Evolutionary conservation across 1,139 yeast species (phyloP), one percentile per base, ranked within the genome.

Genomic region (Geotrichum australiense): DNA sequence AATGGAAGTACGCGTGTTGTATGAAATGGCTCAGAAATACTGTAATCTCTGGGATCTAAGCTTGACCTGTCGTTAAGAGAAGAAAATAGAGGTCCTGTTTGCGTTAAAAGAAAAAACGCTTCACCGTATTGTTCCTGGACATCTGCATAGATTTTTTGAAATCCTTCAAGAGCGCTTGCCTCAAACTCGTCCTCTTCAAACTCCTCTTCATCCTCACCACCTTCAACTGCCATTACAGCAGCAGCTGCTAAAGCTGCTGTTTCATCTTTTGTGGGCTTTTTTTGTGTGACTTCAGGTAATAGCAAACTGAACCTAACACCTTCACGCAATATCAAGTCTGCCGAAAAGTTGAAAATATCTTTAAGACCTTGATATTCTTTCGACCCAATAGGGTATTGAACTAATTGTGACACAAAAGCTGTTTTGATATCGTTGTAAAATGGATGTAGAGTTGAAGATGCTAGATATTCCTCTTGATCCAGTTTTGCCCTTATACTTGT

Each of bases 391-490:
- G 71, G 69, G 43, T 69, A 64, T 39, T 67, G 62, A 27, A 67
- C 65, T 18, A 82, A 68, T 26, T 70, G 64, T 20, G 71, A 57
- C 7, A 77, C 72, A 32, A 80, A 68, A 0, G 82, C 80, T 14
- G 80, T 64, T 53, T 77, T 82, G 46, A 89, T 60, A 59, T 89
- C 97, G 55, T 82, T 91, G 55, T 73, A 85, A 11, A 86, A 47
- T 11, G 48, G 41, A 28, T 47, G 47, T 35, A 36, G 37, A 36
- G 37, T 44, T 21, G 25, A 30, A n/a, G 41, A 36, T 31, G 30
- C 43, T 24, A 30, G 33, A 35, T 37, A 40, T 14, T 23, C 37
- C 35, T 32, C 49, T 32, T 29, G 19, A 3, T 21, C 37, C 27
- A 38, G 30, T 37, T 45, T 46, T 28, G 25, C 23, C 25, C 39